These are phyloP conservation scores for Thermothielavioides terrestris DNA, from an alignment of 495 filamentous ascomycete genomes.

Conservation along the genomic window DNA sequence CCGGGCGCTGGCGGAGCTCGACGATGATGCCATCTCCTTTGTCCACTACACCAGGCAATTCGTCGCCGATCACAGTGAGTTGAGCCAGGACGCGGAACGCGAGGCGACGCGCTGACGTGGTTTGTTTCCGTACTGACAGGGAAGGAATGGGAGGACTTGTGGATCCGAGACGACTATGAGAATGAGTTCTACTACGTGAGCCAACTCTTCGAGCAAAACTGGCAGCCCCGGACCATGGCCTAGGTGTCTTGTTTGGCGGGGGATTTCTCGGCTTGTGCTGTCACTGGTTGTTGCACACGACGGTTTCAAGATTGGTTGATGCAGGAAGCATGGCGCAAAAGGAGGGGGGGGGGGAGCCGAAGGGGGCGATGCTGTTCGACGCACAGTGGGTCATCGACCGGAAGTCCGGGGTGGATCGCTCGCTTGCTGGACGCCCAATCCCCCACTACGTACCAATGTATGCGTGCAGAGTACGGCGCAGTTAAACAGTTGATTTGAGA, in stretches of 20 bases:
- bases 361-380: too few relatives aligned
- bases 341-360: constrained; percentile 4
- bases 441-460: too few relatives aligned
- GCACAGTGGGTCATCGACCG: too few relatives aligned
- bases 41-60: constrained; percentile 30
- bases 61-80: constrained; percentile 37
- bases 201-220: constrained; percentile 44
- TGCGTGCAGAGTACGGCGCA: too few relatives aligned
- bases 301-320: not conserved
- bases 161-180: constrained; percentile 31
- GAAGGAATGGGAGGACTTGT: constrained; percentile 32
- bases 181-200: constrained; percentile 45
- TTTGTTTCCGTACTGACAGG: constrained; percentile 18
- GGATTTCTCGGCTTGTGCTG: not conserved
- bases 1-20: constrained; percentile 36
- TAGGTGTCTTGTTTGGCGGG: constrained; percentile 11
- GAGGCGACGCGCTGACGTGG: not conserved
- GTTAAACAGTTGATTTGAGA: too few relatives aligned
- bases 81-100: not conserved
- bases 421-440: too few relatives aligned
- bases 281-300: not conserved
- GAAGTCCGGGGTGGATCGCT: too few relatives aligned
- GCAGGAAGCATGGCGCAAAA: constrained; percentile 17
- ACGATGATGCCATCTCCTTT: constrained; percentile 31
- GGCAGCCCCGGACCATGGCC: constrained; percentile 38